Evolutionary conservation across 805 yeast genomes (phyloP).

Genomic region (Candida incommunis): DNA sequence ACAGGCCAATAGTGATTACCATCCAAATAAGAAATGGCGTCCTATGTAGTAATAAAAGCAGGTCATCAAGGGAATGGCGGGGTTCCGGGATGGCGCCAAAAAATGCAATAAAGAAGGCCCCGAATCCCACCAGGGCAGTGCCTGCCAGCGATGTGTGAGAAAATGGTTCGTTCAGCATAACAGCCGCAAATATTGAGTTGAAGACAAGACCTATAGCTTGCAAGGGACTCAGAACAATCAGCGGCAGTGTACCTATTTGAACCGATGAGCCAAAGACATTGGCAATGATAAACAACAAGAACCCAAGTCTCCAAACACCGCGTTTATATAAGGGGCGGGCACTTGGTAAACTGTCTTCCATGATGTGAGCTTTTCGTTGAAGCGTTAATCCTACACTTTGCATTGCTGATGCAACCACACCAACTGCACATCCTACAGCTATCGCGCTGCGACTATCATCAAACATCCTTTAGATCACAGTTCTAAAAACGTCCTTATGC

Average conservation of each 20-base stretch:
- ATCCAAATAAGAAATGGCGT: conserved; percentile 48
- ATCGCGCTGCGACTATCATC: conserved; percentile 16
- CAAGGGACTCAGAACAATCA: conserved; percentile 64
- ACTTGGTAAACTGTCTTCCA: conserved; percentile 23
- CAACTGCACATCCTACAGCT: conserved; percentile 50
- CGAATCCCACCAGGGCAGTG: conserved; percentile 51
- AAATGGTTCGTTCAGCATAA: conserved; percentile 56
- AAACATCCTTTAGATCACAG: background rate
- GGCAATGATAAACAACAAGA: conserved; percentile 52
- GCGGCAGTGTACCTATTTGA: conserved; percentile 72
- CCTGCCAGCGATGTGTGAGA: conserved; percentile 45
- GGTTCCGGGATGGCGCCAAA: conserved; percentile 51
- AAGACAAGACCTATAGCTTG: conserved; percentile 84
- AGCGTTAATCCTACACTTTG: conserved; percentile 74
- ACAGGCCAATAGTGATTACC: conserved; percentile 20
- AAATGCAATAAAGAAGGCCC: conserved; percentile 67
- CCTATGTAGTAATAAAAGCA: conserved; percentile 28
- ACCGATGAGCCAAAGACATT: conserved; percentile 71
- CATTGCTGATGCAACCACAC: conserved; percentile 59
- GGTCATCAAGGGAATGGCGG: conserved; percentile 34
- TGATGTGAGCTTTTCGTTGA: conserved; percentile 63
- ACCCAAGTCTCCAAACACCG: conserved; percentile 62
- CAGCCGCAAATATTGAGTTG: conserved; percentile 58
- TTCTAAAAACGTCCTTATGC: too few species aligned
- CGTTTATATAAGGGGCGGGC: conserved; percentile 25